Conservation (phyloP, 352 stramenopile genomes). For the Phytophthora chlamydospora region DNA sequence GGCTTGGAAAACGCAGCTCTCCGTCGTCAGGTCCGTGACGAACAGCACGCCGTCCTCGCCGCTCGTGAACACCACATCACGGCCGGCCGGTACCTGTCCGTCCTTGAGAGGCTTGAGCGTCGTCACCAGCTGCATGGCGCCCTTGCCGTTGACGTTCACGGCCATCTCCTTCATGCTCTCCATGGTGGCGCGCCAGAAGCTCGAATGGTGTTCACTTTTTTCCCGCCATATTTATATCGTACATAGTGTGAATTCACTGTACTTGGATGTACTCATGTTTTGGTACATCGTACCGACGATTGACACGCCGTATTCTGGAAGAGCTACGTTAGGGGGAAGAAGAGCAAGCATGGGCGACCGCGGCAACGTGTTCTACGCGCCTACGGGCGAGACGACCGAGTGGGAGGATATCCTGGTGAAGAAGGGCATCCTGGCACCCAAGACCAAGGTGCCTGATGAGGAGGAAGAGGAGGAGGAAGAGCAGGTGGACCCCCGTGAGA, state of each 20-base stretch:
- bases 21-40: slow-evolving; percentile 67
- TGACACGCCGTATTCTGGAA: slow-evolving; percentile 17
- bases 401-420: slow-evolving; percentile 92
- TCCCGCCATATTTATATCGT: slow-evolving; percentile 23
- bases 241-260: no score
- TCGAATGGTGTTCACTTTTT: slow-evolving; percentile 6
- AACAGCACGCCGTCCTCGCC: slow-evolving; percentile 85
- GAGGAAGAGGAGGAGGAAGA: slow-evolving; percentile 75
- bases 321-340: not conserved
- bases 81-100: slow-evolving; percentile 29
- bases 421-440: slow-evolving; percentile 88
- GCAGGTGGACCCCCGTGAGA: slow-evolving; percentile 72
- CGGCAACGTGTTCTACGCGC: slow-evolving; percentile 85
- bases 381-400: slow-evolving; percentile 89
- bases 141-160: slow-evolving; percentile 74
- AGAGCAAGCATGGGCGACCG: slow-evolving; percentile 62
- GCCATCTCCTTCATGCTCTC: slow-evolving; percentile 83
- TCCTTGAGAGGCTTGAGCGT: slow-evolving; percentile 41
- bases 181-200: slow-evolving; percentile 35
- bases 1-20: slow-evolving; percentile 51
- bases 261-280: no score
- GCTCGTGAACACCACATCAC: slow-evolving; percentile 75
- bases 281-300: not conserved
- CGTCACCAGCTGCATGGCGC: slow-evolving; percentile 64
- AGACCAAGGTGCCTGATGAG: slow-evolving; percentile 87